These are phyloP conservation scores for Aurinia saxatilis DNA, from an alignment of 345 rosid species.

Conservation along the genomic window DNA sequence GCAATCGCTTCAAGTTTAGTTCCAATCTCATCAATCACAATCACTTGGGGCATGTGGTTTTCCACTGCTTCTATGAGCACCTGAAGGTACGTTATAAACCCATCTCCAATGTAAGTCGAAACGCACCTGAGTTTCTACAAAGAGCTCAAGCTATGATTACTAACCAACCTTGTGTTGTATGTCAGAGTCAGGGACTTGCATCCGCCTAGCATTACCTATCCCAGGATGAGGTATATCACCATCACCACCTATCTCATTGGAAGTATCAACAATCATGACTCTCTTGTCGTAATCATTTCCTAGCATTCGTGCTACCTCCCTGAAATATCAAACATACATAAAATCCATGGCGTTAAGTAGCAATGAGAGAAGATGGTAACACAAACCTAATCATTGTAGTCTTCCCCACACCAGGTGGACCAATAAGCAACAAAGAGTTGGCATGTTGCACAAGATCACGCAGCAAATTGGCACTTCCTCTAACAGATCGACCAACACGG, in stretches of 20 bases:
- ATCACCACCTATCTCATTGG: slow-evolving; percentile 97
- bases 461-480: slow-evolving; percentile 70
- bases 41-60: slow-evolving; percentile 96
- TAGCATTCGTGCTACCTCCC: slow-evolving; percentile 90
- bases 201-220: slow-evolving; percentile 85
- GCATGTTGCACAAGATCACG: slow-evolving; percentile 72
- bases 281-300: slow-evolving; percentile 82
- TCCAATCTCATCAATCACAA: slow-evolving; percentile 91
- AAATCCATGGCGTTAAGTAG: neutral
- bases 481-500: slow-evolving; percentile 84
- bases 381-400: slow-evolving; percentile 86
- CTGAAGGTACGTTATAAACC: slow-evolving; percentile 30
- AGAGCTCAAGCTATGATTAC: neutral
- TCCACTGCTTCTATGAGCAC: slow-evolving; percentile 89
- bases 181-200: slow-evolving; percentile 89
- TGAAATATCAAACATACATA: slow-evolving; percentile 17
- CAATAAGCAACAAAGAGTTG: slow-evolving; percentile 78
- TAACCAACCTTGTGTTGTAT: slow-evolving; percentile 65
- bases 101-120: neutral
- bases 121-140: neutral
- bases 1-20: slow-evolving; percentile 95
- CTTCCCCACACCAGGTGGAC: slow-evolving; percentile 96
- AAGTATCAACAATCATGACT: slow-evolving; percentile 92
- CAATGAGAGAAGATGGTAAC: neutral
- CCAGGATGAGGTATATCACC: slow-evolving; percentile 96